Evolutionary conservation across 169 alveolate genomes (phyloP).

Genomic region (Blepharisma undulans): DNA sequence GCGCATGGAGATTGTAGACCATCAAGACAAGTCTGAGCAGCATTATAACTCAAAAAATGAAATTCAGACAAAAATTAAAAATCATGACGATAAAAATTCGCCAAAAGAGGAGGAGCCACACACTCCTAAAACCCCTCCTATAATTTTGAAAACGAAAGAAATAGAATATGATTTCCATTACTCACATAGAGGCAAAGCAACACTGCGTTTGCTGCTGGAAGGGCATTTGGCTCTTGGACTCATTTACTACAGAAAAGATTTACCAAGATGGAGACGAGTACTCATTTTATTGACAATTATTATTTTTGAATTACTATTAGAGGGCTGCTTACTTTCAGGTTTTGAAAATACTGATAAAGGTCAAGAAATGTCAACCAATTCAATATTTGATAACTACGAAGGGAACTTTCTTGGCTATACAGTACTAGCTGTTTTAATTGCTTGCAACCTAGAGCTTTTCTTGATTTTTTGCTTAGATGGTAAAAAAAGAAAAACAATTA

Average conservation of each 20-base stretch:
- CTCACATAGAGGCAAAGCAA: no score
- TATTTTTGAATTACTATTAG: not conserved
- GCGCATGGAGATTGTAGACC: no score
- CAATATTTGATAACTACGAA: not conserved
- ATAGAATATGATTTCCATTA: no score
- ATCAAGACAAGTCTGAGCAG: no score
- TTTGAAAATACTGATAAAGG: not conserved
- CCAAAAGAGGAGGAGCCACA: no score
- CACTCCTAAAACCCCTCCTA: no score
- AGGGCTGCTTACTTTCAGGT: not conserved
- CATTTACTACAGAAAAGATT: not conserved
- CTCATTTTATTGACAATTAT: not conserved
- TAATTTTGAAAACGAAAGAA: no score
- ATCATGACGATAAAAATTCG: no score
- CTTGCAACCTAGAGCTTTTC: not conserved
- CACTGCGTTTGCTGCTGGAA: not conserved
- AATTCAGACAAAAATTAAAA: no score
- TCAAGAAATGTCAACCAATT: not conserved
- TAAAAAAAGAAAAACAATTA: no score
- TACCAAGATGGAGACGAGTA: not conserved
- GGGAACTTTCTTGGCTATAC: not conserved
- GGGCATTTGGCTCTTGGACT: slow-evolving; percentile 13
- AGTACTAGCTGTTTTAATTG: not conserved
- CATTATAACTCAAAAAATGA: no score
- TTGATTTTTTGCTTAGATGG: no score